Evolutionary conservation across 495 filamentous ascomycete species (phyloP), one percentile per base, ranked within the genome.

Genomic region (Filosporella fistucella): DNA sequence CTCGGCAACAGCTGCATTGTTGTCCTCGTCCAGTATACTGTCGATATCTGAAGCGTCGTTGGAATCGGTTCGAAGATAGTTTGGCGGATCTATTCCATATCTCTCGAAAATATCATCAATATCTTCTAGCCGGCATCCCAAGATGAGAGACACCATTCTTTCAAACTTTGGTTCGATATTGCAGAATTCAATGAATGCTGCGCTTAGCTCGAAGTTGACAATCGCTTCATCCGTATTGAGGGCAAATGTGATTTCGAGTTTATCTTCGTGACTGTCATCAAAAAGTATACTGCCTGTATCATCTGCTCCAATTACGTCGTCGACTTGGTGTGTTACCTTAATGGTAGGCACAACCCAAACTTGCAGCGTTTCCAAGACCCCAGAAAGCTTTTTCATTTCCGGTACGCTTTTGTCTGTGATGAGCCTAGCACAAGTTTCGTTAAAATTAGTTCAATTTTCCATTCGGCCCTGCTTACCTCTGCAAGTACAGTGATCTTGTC

Each of bases 301-400:
- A 17, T 22, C 33, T 32, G 43, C 26, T 10, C 24, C 43, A 30
- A 6, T 46, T 25, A 46, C 25, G 26, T 21, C 30, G 18, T 46
- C 43, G 14, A 46, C 43, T 11, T 46, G 6, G 21, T 46, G 43
- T 32, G 43, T 28, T 37, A 46, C 23, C 13, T 32, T 21, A 10
- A 46, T 46, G 2, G 43, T 21, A 7, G 28, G 25, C 13, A 46
- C 43, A n/a, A 29, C 43, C 43, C 43, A 46, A 46, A 46, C n/a
- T n/a, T n/a, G n/a, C n/a, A n/a, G n/a, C n/a, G n/a, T n/a, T n/a
- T n/a, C n/a, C n/a, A n/a, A n/a, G n/a, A n/a, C n/a, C n/a, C n/a
- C n/a, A n/a, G n/a, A n/a, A n/a, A n/a, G n/a, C n/a, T n/a, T n/a
- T n/a, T n/a, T n/a, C n/a, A n/a, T n/a, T n/a, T n/a, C n/a, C n/a